These are phyloP conservation scores for Cercospora citrullina DNA, from an alignment of 2,329 filamentous ascomycete genomes.

Conservation along the genomic window DNA sequence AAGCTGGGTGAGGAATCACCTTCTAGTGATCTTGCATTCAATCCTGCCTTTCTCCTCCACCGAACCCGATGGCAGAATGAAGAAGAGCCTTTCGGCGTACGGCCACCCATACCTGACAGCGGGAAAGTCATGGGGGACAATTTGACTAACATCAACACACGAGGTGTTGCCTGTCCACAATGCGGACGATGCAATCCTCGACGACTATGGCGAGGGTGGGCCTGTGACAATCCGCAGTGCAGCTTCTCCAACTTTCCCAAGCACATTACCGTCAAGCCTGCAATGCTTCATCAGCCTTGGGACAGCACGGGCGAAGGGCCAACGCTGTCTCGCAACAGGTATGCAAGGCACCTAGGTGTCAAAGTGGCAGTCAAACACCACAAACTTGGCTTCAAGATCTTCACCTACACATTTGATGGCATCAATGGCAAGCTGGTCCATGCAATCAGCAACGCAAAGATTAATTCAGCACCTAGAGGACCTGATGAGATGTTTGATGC, in stretches of 20 bases:
- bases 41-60: constrained; percentile 58
- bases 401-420: constrained; percentile 51
- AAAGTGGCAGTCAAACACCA: constrained; percentile 38
- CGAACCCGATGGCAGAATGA: constrained; percentile 49
- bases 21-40: constrained; percentile 50
- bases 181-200: constrained; percentile 65
- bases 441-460: constrained; percentile 56
- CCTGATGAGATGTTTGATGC: constrained; percentile 62
- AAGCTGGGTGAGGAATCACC: constrained; percentile 42
- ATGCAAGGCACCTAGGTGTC: constrained; percentile 37
- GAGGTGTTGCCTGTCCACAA: constrained; percentile 65
- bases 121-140: constrained; percentile 48
- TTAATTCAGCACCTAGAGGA: constrained; percentile 56
- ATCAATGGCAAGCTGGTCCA: constrained; percentile 52
- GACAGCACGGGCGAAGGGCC: constrained; percentile 35
- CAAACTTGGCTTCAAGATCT: constrained; percentile 45
- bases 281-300: constrained; percentile 32
- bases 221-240: constrained; percentile 57
- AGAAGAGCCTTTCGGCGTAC: constrained; percentile 42
- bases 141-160: constrained; percentile 55
- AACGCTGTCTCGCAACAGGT: constrained; percentile 31
- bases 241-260: constrained; percentile 39
- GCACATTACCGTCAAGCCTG: constrained; percentile 31
- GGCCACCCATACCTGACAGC: constrained; percentile 43
- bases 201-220: constrained; percentile 62